Evolutionary conservation across 2,329 filamentous ascomycete species (phyloP), one percentile per base, ranked within the genome.

Genomic region (Paecilomyces niveus): DNA sequence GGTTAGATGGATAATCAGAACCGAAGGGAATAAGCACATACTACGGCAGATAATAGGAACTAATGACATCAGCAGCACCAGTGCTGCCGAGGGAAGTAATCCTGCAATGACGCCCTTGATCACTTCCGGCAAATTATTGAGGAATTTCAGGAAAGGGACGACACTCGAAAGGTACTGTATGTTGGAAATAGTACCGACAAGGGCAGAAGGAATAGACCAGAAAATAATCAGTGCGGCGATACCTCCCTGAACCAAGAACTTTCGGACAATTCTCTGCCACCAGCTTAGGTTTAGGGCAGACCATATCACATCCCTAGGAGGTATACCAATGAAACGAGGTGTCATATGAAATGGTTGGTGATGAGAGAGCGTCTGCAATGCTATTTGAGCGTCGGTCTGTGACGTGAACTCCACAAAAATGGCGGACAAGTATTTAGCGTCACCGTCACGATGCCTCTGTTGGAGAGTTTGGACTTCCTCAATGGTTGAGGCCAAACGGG

Each of bases 321-420:
- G 84, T 56, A 97, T 83, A 3, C 92, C 93, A 56, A 93, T 89
- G 66, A 88, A 91, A 3, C 91, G 86, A n/a, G 91, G 91, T 0
- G 88, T 84, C 86, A 97, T 92, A 68, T 93, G 90, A 45, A 96
- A 81, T 7, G 90, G 89, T 59, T 90, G 87, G 72, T 96, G 91
- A 70, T 95, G 89, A 3, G 92, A 87, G 13, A 97, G 78, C 1
- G 88, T 87, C 72, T 97, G 94, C 68, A 86, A 89, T 9, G 93
- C 93, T 52, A 86, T 83, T 72, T 97, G 92, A 8, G 94, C 94
- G 56, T 89, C 88, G 55, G 88, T 83, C 69, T 96, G 90, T 0
- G 83, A 86, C 51, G 83, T 80, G 67, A 97, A 99, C 70, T 97
- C 92, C 66, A 97, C 85, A 65, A 99, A 99, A 8, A 93, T 89